Evolutionary conservation across 371 early-diverging fungal species (phyloP).

Genomic region (Edhazardia aedis): DNA sequence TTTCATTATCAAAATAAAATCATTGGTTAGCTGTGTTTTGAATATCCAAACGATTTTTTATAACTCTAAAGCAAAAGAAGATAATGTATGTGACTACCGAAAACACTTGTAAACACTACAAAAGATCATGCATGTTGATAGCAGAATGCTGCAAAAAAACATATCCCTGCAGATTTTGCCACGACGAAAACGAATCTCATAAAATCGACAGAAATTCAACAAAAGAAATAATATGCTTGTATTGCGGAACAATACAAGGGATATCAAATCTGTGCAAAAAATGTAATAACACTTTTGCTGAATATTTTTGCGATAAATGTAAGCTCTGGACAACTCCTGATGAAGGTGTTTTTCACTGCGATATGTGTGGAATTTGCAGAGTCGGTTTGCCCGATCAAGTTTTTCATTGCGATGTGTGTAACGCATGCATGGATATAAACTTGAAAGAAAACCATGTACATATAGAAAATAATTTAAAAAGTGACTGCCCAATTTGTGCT

Average conservation of each 20-base stretch:
- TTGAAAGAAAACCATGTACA: constrained; percentile 62
- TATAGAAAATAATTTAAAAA: constrained; percentile 65
- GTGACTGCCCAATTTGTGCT: constrained; percentile 82
- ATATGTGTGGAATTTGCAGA: constrained; percentile 70
- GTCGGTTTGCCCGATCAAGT: constrained; percentile 56
- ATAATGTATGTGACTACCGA: too few species aligned
- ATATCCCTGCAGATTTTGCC: constrained; percentile 76
- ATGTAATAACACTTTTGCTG: constrained; percentile 52
- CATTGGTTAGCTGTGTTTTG: too few species aligned
- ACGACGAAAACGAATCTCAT: constrained; percentile 66
- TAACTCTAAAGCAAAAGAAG: too few species aligned
- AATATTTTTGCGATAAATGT: constrained; percentile 70
- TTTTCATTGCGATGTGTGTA: constrained; percentile 74
- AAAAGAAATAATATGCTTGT: constrained; percentile 68
- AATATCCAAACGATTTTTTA: too few species aligned
- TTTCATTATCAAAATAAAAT: too few species aligned
- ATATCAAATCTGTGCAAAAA: constrained; percentile 54
- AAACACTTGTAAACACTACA: constrained; percentile 87
- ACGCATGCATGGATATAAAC: constrained; percentile 60
- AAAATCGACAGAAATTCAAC: constrained; percentile 53
- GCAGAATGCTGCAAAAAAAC: constrained; percentile 70
- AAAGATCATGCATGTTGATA: constrained; percentile 58
- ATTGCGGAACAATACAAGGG: constrained; percentile 58
- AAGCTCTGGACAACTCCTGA: constrained; percentile 65
- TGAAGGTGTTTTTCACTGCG: constrained; percentile 67